phyloP scores from a whole-genome alignment of 352 stramenopile species.

The Pythium utonaiense region DNA sequence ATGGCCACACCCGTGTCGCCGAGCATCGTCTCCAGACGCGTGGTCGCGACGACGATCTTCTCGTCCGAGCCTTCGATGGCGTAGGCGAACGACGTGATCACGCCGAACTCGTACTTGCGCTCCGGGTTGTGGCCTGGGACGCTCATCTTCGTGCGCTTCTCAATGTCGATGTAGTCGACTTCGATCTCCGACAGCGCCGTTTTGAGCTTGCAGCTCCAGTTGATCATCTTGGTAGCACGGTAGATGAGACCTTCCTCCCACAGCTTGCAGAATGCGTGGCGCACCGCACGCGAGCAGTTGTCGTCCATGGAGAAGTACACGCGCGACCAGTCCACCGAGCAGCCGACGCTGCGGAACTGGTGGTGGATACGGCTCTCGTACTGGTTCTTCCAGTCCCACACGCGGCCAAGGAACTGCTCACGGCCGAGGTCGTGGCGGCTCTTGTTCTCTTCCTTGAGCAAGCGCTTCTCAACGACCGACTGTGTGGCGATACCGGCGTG shows the following conservation, averaged over 20 bases:
- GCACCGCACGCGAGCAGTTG: constrained; percentile 95
- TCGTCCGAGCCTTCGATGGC: constrained; percentile 89
- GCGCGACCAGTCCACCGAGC: constrained; percentile 96
- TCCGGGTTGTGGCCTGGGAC: constrained; percentile 96
- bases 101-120: constrained; percentile 98
- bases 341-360: constrained; percentile 91
- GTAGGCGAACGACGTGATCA: constrained; percentile 98
- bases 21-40: constrained; percentile 99
- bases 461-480: constrained; percentile 84
- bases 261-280: constrained; percentile 95
- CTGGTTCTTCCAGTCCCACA: constrained; percentile 97
- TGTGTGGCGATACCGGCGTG: constrained; percentile 99
- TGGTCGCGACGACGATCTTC: constrained; percentile 87
- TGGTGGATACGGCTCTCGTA: constrained; percentile 85
- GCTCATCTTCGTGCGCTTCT: constrained; percentile 93
- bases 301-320: constrained; percentile 99
- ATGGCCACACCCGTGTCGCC: constrained; percentile 98
- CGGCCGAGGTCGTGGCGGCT: constrained; percentile 86
- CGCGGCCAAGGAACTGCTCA: constrained; percentile 93
- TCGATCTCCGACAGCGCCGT: constrained; percentile 95
- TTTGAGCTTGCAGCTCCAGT: constrained; percentile 99
- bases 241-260: constrained; percentile 96
- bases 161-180: constrained; percentile 99
- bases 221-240: constrained; percentile 97
- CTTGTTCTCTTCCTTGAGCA: constrained; percentile 82